A percentile compares a stretch with the other conserved stretches of the same genome.
Evolutionary conservation across 352 stramenopile species (phyloP).

Genomic region (Pythium oligandrum): DNA sequence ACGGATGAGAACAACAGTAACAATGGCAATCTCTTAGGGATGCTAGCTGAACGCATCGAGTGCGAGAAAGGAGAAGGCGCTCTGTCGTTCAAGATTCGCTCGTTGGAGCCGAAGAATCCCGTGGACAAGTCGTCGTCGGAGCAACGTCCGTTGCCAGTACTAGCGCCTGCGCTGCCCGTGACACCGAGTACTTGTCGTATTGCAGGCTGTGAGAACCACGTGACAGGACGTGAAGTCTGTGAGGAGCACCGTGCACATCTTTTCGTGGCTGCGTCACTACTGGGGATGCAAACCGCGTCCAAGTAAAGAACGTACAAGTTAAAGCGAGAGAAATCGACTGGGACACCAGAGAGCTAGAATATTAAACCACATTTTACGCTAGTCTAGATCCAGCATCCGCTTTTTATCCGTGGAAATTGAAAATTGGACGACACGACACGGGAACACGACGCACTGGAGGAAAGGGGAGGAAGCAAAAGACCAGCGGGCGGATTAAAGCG

Average conservation of each 20-base stretch:
- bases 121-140: no score
- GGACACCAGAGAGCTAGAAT: no score
- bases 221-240: conserved; percentile 1
- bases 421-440: background rate
- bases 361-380: no score
- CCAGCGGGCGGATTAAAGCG: background rate
- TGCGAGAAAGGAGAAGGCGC: conserved; percentile 5
- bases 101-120: background rate
- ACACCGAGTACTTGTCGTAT: no score
- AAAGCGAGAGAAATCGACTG: no score
- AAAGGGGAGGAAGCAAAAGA: conserved; percentile 1
- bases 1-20: conserved; percentile 1
- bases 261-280: conserved; percentile 17
- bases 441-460: conserved; percentile 1
- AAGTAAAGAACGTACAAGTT: background rate
- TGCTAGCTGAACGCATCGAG: conserved; percentile 5
- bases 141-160: no score
- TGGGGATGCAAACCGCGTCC: conserved; percentile 18
- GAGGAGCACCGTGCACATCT: conserved; percentile 13
- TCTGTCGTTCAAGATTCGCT: conserved; percentile 13
- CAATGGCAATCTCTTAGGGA: background rate
- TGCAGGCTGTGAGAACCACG: background rate
- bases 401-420: no score
- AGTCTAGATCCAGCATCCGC: no score
- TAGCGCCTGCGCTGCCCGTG: no score